Percentiles rank a stretch among this genome's conserved stretches.
Evolutionary conservation across 1,284 basidiomycete species (phyloP).

Genomic region (Cryptococcus wingfieldii): DNA sequence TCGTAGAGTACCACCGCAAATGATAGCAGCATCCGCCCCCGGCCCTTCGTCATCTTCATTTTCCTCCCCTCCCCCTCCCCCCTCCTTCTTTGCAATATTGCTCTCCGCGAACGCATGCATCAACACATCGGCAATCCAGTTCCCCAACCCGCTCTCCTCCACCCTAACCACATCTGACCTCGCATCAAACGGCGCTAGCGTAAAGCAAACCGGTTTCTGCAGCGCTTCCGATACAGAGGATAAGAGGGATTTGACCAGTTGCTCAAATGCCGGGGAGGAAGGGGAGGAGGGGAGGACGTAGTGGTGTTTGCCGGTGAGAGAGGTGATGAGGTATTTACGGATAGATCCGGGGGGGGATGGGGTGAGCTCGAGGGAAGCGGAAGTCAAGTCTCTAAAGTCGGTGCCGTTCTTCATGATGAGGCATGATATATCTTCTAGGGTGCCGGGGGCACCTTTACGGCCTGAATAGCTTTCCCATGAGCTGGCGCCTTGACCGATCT

Average conservation of each 20-base stretch:
- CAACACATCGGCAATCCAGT: conserved; percentile 85
- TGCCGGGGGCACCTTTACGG: conserved; percentile 59
- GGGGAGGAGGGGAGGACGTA: conserved; percentile 59
- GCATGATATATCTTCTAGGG: conserved; percentile 58
- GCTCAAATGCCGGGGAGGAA: conserved; percentile 58
- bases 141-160: conserved; percentile 68
- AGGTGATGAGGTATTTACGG: conserved; percentile 62
- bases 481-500: conserved; percentile 68
- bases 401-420: conserved; percentile 75
- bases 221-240: conserved; percentile 67
- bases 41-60: conserved; percentile 46
- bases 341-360: conserved; percentile 60
- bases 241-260: conserved; percentile 63
- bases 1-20: conserved; percentile 80
- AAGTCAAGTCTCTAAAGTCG: conserved; percentile 83
- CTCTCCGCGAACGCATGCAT: conserved; percentile 82
- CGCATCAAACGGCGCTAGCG: conserved; percentile 66
- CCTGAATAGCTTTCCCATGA: conserved; percentile 69
- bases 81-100: conserved; percentile 43
- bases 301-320: conserved; percentile 65
- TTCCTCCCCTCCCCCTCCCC: conserved; percentile 33
- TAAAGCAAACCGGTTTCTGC: conserved; percentile 68
- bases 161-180: conserved; percentile 68
- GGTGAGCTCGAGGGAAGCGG: conserved; percentile 62
- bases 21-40: conserved; percentile 70